phyloP scores from a whole-genome alignment of 345 rosid genomes.

The Populus simonii region DNA sequence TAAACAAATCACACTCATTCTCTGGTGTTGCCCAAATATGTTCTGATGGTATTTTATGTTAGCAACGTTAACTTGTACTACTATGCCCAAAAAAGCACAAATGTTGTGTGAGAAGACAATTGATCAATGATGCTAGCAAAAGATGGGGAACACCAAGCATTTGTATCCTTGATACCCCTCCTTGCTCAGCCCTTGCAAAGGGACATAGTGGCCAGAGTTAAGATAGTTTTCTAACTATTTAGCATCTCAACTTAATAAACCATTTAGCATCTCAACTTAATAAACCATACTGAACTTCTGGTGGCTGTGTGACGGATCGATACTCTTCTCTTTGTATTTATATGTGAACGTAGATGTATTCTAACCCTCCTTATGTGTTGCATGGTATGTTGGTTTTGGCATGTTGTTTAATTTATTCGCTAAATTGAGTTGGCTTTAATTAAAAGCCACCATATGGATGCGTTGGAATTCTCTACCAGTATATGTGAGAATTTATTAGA shows the following conservation, averaged over 20 bases:
- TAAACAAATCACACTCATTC: conserved; percentile 21
- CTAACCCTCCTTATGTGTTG: background rate
- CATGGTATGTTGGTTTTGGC: background rate
- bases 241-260: no score
- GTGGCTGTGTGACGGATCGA: no score
- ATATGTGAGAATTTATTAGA: background rate
- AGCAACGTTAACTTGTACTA: background rate
- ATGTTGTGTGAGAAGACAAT: background rate
- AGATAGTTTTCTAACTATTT: background rate
- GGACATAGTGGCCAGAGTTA: background rate
- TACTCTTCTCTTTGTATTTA: background rate
- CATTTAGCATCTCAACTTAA: no score
- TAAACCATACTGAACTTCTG: background rate
- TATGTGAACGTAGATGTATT: background rate
- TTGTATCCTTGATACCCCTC: background rate
- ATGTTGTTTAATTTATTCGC: background rate
- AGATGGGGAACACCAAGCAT: background rate
- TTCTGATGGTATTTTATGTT: background rate
- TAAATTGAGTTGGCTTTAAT: background rate
- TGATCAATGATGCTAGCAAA: background rate
- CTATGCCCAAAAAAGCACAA: background rate
- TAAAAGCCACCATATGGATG: background rate
- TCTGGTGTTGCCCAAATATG: background rate
- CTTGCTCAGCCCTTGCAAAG: background rate
- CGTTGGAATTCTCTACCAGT: background rate